A percentile compares a stretch with the other conserved stretches of the same genome.
Conservation (phyloP, 352 stramenopile species). For the Phytophthora idaei region DNA sequence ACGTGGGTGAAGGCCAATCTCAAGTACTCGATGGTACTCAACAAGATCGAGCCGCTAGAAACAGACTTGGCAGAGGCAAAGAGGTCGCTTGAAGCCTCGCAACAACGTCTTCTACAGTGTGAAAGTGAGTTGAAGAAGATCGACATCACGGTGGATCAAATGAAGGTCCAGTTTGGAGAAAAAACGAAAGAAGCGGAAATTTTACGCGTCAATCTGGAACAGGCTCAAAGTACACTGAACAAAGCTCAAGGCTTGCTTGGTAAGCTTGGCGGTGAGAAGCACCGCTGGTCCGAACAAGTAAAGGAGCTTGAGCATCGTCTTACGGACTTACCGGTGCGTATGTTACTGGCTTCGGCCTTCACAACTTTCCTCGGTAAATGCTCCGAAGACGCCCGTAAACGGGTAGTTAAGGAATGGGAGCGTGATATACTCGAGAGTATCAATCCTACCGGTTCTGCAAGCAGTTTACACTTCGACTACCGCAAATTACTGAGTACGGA, state of each 20-base stretch:
- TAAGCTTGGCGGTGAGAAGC: constrained; percentile 92
- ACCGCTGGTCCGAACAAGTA: constrained; percentile 91
- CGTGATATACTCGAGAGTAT: constrained; percentile 59
- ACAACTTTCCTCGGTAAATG: constrained; percentile 94
- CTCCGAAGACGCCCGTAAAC: constrained; percentile 86
- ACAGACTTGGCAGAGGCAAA: constrained; percentile 91
- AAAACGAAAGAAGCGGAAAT: constrained; percentile 94
- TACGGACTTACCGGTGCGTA: constrained; percentile 85
- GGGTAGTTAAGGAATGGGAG: constrained; percentile 85
- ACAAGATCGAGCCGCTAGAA: constrained; percentile 95
- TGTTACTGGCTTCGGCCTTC: constrained; percentile 93
- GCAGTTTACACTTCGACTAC: constrained; percentile 75
- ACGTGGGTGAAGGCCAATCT: constrained; percentile 97
- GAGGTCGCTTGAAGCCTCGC: constrained; percentile 81
- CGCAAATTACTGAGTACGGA: constrained; percentile 91
- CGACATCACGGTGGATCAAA: constrained; percentile 84
- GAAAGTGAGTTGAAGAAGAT: constrained; percentile 93
- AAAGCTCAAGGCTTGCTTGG: constrained; percentile 91
- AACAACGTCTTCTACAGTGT: constrained; percentile 89
- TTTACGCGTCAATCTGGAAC: constrained; percentile 85
- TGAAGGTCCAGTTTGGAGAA: constrained; percentile 93
- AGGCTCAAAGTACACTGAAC: constrained; percentile 89
- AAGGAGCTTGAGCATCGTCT: constrained; percentile 83
- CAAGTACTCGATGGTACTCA: constrained; percentile 95
- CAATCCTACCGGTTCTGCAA: constrained; percentile 19